These are phyloP conservation scores for Tetratostichococcus sp. DNA, from an alignment of 139 green algal genomes.

Conservation along the genomic window DNA sequence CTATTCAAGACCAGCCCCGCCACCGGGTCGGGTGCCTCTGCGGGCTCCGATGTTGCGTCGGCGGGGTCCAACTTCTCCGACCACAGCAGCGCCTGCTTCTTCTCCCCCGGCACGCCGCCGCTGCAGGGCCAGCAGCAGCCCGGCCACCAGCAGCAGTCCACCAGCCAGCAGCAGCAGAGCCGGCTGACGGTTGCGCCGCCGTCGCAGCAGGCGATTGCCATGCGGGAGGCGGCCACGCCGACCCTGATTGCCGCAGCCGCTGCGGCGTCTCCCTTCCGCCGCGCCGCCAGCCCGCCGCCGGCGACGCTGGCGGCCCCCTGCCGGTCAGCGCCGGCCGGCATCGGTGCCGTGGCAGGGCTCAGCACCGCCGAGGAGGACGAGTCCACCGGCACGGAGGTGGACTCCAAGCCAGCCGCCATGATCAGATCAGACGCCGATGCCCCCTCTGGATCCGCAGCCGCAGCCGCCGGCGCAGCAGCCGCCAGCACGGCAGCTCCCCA, in stretches of 20 bases:
- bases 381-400: background rate
- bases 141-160: background rate
- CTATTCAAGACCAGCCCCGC: background rate
- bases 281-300: background rate
- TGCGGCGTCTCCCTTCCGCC: background rate
- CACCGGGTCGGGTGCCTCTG: background rate
- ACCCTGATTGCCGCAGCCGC: background rate
- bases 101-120: background rate
- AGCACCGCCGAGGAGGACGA: background rate
- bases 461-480: no score
- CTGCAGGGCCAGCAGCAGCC: background rate
- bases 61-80: background rate
- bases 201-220: background rate
- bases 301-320: no score
- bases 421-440: no score
- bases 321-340: background rate
- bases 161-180: no score
- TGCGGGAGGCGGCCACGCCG: background rate
- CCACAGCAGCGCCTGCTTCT: background rate
- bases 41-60: background rate
- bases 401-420: no score
- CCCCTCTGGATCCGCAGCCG: no score
- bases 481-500: no score
- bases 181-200: no score
- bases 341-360: background rate